Base-by-base conservation (phyloP, 1,284 basidiomycete genomes). In the Exsudoporus floridanus region DNA sequence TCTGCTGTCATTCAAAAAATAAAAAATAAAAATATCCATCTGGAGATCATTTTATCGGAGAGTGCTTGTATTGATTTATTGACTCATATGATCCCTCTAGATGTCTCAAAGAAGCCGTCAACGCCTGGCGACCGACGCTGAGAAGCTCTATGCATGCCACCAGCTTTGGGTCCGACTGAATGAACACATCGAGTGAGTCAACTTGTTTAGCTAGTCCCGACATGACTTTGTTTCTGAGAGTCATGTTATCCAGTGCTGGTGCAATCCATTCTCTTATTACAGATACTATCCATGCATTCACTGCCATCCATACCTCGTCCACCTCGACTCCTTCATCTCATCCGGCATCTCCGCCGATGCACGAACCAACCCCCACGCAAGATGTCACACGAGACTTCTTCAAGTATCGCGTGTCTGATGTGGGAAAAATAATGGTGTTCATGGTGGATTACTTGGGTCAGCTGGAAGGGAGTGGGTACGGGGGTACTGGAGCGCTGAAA, bases 381-480 rank as follows among this genome's bases (percentile, higher is more conserved):
- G 94, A 97, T 64, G 73, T 86, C 25, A 82, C 94, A 56, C 82
- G 95, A 28, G 76, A 83, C 8, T 98, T 98, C 74, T 97, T 98
- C 80, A 80, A 90, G 39, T 74, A 79, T 25, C 79, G 85, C 55
- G 82, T 92, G 6, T 69, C 66, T 14, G 81, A 88, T 47, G 69
- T 90, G 2, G 86, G 82, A 2, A 70, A 70, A 30, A 59, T 90
- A 3, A 63, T 88, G 27, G 77, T 78, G 21, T 80, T 81, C 58
- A 76, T 86, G 43, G 68, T 75, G 36, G 77, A 79, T 4, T 72
- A 67, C 39, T 25, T 69, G 16, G 35, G 41, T 7, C 63, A 61
- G 19, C 35, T 70, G 3, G 68, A 67, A 53, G 56, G 56, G 13
- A 64, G 49, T 25, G 67, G 68, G 6, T 61, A 56, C 19, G 57